Base-by-base conservation (phyloP, 768 basidiomycete genomes). In the Tulasnella sp. region DNA sequence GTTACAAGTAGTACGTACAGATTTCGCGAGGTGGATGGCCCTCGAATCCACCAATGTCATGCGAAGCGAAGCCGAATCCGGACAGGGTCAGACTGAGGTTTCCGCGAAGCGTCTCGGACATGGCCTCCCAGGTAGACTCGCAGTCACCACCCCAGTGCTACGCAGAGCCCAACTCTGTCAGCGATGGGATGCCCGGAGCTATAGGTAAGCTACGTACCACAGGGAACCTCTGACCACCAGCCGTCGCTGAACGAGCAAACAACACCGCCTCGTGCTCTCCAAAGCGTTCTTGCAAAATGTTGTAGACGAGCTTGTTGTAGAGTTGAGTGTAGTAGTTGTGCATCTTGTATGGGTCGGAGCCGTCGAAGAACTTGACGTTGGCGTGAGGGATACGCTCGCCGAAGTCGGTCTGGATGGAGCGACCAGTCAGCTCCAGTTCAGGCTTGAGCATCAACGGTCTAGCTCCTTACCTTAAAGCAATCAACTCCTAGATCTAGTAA, bases 11-110 rank as follows among this genome's bases (percentile, higher is more conserved):
- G 26, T 0, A 44, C 37, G 16, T 17, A 69, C 64, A 22, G 29
- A 17, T 44, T 40, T 35, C 22, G 36, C 14, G 22, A 63, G 64
- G 16, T 40, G 63, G 62, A 32, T 41, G 34, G 67, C 77, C 78
- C 74, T 91, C 89, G 75, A 90, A 91, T 0, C 90, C 90, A 32
- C 89, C 90, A 71, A 92, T 90, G 77, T 92, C 90, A 78, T 90
- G 89, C 19, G 88, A 88, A 7, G 88, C 85, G 79, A 86, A 91
- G 0, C 84, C 88, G 75, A 90, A 92, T 0, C 90, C 89, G 36
- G 89, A 89, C 5, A 83, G 73, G 0, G 88, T 88, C 69, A 91
- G 79, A 42, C 87, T 88, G n/a, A 92, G 79, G 1, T 80, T 79
- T 11, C 90, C 90, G 5, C 89, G 83, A 67, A 90, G 79, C 1